phyloP scores from a whole-genome alignment of 1,284 basidiomycete genomes.

The Ceratobasidium sp. region DNA sequence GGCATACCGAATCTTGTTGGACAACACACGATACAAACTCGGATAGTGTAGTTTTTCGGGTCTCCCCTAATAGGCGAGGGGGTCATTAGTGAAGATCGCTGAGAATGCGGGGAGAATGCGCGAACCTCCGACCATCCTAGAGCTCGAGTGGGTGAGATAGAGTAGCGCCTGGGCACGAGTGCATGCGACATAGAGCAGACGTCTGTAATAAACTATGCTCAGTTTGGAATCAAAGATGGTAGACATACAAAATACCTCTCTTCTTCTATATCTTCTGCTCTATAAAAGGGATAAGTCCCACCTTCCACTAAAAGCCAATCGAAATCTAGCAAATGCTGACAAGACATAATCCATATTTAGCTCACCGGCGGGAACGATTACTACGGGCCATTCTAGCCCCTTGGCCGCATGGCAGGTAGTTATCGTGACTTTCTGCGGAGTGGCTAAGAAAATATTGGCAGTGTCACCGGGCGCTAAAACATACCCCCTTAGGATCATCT shows the following conservation, averaged over 20 bases:
- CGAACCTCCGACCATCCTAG: slow-evolving; percentile 42
- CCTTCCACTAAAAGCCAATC: slow-evolving; percentile 12
- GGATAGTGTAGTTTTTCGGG: slow-evolving; percentile 29
- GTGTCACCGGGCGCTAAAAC: slow-evolving; percentile 41
- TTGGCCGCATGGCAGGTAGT: slow-evolving; percentile 91
- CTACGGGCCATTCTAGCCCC: slow-evolving; percentile 77
- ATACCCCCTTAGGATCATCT: slow-evolving; percentile 64
- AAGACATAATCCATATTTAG: slow-evolving; percentile 43
- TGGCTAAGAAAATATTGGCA: background rate
- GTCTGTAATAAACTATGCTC: slow-evolving; percentile 52
- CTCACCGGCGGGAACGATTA: slow-evolving; percentile 62
- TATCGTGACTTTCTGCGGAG: slow-evolving; percentile 77
- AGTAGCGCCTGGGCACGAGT: slow-evolving; percentile 85
- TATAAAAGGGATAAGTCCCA: slow-evolving; percentile 80
- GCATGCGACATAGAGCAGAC: slow-evolving; percentile 89
- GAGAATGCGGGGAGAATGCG: background rate
- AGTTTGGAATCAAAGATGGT: background rate
- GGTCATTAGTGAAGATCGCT: background rate
- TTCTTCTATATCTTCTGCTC: slow-evolving; percentile 79
- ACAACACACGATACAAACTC: slow-evolving; percentile 23
- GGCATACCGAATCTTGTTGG: slow-evolving; percentile 21
- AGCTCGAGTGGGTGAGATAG: slow-evolving; percentile 60
- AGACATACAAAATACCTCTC: slow-evolving; percentile 64
- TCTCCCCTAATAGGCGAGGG: slow-evolving; percentile 17
- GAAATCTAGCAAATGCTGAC: background rate